These are phyloP conservation scores for Rostrohypoxylon terebratum DNA, from an alignment of 495 filamentous ascomycete species.

Conservation along the genomic window DNA sequence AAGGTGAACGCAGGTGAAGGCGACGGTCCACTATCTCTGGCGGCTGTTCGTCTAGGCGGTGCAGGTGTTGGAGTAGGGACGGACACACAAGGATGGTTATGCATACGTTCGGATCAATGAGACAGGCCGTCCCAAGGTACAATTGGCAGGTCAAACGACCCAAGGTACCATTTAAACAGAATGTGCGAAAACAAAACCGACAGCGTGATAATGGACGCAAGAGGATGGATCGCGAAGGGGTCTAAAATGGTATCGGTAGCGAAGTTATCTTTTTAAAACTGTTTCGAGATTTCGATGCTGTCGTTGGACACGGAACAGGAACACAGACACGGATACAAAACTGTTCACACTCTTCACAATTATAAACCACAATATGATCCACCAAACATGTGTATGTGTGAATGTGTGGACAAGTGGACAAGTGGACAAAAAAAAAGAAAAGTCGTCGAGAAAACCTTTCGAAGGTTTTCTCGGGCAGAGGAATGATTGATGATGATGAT, in stretches of 20 bases:
- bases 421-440: not conserved
- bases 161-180: conserved; percentile 33
- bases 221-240: conserved; percentile 10
- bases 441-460: conserved; percentile 1
- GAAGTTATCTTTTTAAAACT: conserved; percentile 5
- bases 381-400: not conserved
- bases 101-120: conserved; percentile 45
- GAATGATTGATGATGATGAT: conserved; percentile 13
- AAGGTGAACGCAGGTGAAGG: conserved; percentile 5
- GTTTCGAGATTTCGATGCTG: not conserved
- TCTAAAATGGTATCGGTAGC: conserved; percentile 20
- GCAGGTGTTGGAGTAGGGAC: conserved; percentile 36
- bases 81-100: conserved; percentile 34
- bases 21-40: conserved; percentile 6
- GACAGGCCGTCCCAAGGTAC: conserved; percentile 38
- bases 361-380: not conserved
- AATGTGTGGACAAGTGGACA: too few species aligned
- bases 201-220: conserved; percentile 9
- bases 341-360: not conserved
- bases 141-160: conserved; percentile 46
- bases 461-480: not conserved
- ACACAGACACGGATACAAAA: not conserved
- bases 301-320: not conserved
- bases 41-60: conserved; percentile 14
- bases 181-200: conserved; percentile 14